phyloP scores from a whole-genome alignment of 768 basidiomycete genomes.

The Asterophora lycoperdoides region DNA sequence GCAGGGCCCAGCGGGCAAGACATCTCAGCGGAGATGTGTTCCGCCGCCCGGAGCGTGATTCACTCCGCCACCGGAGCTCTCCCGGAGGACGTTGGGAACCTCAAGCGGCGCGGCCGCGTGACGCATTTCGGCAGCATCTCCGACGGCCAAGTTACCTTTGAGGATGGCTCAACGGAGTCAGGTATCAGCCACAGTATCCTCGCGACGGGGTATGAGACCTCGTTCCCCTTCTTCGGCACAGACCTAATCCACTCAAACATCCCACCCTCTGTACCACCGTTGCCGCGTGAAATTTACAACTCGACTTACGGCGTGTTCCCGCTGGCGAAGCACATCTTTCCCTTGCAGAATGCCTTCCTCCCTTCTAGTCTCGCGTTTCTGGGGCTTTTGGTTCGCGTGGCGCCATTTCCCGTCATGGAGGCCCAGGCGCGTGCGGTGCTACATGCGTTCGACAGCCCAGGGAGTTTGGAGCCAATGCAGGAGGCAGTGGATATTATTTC shows the following conservation, averaged over 20 bases:
- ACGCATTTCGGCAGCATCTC: constrained; percentile 30
- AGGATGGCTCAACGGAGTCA: constrained; percentile 51
- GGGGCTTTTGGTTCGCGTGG: constrained; percentile 53
- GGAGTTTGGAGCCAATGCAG: constrained; percentile 40
- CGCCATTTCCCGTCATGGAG: constrained; percentile 76
- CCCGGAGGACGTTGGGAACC: constrained; percentile 27
- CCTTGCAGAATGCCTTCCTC: constrained; percentile 44
- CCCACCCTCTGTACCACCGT: constrained; percentile 43
- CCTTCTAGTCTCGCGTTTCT: constrained; percentile 58
- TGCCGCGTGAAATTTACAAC: constrained; percentile 54
- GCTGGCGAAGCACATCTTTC: constrained; percentile 67
- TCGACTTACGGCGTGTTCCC: constrained; percentile 68
- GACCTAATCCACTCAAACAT: constrained; percentile 28
- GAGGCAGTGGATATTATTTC: constrained; percentile 48
- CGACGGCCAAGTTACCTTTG: constrained; percentile 48
- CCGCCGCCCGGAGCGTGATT: constrained; percentile 42
- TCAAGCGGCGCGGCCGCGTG: constrained; percentile 41
- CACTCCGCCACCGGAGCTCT: constrained; percentile 45
- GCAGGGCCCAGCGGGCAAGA: constrained; percentile 68
- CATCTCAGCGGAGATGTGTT: constrained; percentile 55
- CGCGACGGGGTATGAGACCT: constrained; percentile 70
- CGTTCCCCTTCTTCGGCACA: constrained; percentile 57
- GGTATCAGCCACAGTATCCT: constrained; percentile 62
- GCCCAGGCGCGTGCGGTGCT: constrained; percentile 67
- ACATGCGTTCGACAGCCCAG: constrained; percentile 49